These are phyloP conservation scores for Funneliformis caledonium DNA, from an alignment of 371 early-diverging fungal genomes.

Conservation along the genomic window DNA sequence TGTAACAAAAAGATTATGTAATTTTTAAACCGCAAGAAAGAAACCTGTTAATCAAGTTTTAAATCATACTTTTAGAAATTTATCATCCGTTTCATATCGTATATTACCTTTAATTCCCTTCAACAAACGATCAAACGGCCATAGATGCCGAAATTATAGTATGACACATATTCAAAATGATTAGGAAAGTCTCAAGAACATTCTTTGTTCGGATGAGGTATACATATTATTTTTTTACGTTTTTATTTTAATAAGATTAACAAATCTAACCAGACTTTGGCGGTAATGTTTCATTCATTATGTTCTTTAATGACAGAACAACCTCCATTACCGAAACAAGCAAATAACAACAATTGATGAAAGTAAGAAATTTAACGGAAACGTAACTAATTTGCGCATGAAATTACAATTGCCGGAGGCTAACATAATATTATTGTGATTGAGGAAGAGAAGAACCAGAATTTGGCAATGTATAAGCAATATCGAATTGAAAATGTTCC, in stretches of 20 bases:
- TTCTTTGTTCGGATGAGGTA: conserved; percentile 35
- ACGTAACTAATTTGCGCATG: conserved; percentile 1
- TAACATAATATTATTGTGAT: neutral
- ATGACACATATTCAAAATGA: conserved; percentile 35
- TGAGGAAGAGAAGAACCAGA: conserved; percentile 39
- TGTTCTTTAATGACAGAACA: conserved; percentile 25
- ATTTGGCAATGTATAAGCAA: neutral
- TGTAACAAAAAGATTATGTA: neutral
- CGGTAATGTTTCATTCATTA: conserved; percentile 35
- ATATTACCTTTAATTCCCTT: conserved; percentile 33
- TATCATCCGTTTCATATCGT: conserved; percentile 37
- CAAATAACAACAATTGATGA: neutral
- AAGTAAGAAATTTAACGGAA: conserved; percentile 25
- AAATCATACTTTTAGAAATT: conserved; percentile 11
- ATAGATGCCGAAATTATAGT: conserved; percentile 1
- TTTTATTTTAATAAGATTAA: neutral
- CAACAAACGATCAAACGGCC: neutral
- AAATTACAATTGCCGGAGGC: neutral
- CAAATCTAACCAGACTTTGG: conserved; percentile 5
- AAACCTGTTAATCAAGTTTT: neutral
- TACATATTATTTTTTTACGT: neutral
- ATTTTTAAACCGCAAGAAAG: neutral
- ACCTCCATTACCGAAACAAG: neutral
- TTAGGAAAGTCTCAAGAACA: conserved; percentile 31
- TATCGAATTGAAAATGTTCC: conserved; percentile 24